Conservation (phyloP, 2,329 filamentous ascomycete species). For the Grosmannia huntii region DNA sequence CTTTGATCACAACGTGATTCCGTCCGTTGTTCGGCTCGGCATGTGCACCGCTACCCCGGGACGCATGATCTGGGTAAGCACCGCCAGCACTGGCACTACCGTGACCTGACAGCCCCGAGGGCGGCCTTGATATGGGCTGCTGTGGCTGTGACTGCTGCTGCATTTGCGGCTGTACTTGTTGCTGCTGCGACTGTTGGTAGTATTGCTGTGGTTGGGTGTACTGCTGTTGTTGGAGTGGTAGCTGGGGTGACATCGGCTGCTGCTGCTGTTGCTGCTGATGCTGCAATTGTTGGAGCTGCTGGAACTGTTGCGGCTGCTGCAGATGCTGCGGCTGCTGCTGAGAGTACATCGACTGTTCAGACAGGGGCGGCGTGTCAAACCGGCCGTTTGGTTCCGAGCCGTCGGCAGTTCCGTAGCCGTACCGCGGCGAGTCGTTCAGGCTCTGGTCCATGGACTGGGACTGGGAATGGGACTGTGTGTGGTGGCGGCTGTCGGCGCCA, state of each 20-base stretch:
- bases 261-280: constrained; percentile 1
- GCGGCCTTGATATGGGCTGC: constrained; percentile 36
- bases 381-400: constrained; percentile 14
- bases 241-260: constrained; percentile 4
- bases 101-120: constrained; percentile 38
- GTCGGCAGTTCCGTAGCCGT: constrained; percentile 16
- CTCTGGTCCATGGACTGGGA: constrained; percentile 39
- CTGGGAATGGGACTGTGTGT: constrained; percentile 35
- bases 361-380: constrained; percentile 8
- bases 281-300: not conserved
- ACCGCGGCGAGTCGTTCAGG: constrained; percentile 25
- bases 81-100: constrained; percentile 24
- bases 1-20: constrained; percentile 89
- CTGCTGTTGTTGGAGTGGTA: constrained; percentile 1
- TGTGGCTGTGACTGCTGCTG: constrained; percentile 29
- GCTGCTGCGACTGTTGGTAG: constrained; percentile 4
- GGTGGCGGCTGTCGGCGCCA: constrained; percentile 18
- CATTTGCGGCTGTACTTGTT: constrained; percentile 5
- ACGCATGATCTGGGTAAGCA: constrained; percentile 30
- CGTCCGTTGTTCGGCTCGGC: constrained; percentile 32
- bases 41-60: constrained; percentile 26
- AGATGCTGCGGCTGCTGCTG: constrained; percentile 3
- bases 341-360: not conserved
- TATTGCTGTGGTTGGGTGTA: constrained; percentile 9
- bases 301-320: not conserved